Base-by-base conservation (phyloP, 768 basidiomycete species). In the Chalciporus pseudorubinellus region DNA sequence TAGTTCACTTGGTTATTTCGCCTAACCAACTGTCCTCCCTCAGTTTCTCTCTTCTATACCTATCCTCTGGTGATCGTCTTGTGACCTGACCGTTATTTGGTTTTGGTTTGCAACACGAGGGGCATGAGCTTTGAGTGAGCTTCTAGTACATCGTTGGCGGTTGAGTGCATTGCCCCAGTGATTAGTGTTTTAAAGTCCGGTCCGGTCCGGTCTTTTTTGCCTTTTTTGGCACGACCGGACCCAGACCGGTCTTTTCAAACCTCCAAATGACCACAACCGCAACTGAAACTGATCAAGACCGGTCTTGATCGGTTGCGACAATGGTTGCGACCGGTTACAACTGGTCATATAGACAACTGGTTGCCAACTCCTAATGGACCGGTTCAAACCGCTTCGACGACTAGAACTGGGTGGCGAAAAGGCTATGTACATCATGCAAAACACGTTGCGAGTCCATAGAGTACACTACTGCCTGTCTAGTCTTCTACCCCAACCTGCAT, bases 131-230 rank as follows among this genome's bases (percentile, higher is more conserved):
- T n/a, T n/a, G n/a, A n/a, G n/a, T n/a, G n/a, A n/a, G n/a, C n/a
- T n/a, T n/a, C n/a, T n/a, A n/a, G n/a, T n/a, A n/a, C n/a, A n/a
- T n/a, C n/a, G n/a, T n/a, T n/a, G n/a, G n/a, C n/a, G n/a, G n/a
- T n/a, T n/a, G n/a, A n/a, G n/a, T n/a, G n/a, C n/a, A n/a, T n/a
- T n/a, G n/a, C n/a, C n/a, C n/a, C n/a, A n/a, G n/a, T n/a, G n/a
- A n/a, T n/a, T 48, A 48, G 46, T 21, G 46, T 48, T 48, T 48
- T 33, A 48, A 48, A 48, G 46, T 48, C 46, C 33, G 16, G 46
- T 48, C 26, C n/a, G 22, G 46, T 48, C 46, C 33, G 11, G 46
- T 48, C 22, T 48, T 48, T 48, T 48, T n/a, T 19, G 33, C 34
- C 19, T 20, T 36, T 38, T 48, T 48, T 31, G 36, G 20, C 16